Evolutionary conservation across 2,329 filamentous ascomycete genomes (phyloP), one percentile per base, ranked within the genome.

Genomic region (Aurifilum marmelostoma): DNA sequence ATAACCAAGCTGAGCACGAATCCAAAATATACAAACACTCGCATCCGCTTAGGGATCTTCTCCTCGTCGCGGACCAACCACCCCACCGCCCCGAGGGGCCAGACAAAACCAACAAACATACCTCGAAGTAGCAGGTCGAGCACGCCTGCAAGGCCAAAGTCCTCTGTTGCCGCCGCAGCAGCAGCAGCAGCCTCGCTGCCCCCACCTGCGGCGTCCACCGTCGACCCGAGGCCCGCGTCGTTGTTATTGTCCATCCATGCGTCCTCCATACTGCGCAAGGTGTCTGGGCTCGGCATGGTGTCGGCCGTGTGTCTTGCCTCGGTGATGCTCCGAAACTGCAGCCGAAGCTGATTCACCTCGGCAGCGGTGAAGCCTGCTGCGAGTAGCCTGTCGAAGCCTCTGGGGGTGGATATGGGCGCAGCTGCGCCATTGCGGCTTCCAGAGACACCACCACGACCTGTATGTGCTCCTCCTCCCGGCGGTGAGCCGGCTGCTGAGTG

Each of bases 41-140:
- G 90, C 83, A 93, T 92, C 75, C 94, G 85, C 76, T 91, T 89
- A 71, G 90, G 92, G 88, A 94, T 97, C 70, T 98, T 89, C 0
- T 92, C 94, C 69, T 96, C 92, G 79, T 97, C 93, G 70, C 94
- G 85, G 73, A 95, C 86, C 63, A 97, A 82, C 93, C 94, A 97
- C 65, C 91, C 89, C 68, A 95, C 83, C 75, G 92, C 94, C 0
- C 93, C 95, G 12, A 98, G 80, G 4, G 96, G 96, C 88, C 95
- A 98, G 78, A 99, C 92, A 83, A 98, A 99, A 0, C 96, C 96
- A 75, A 96, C 92, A 69, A 97, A 83, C 79, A 96, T 93, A 5
- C 94, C 96, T 80, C 91, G 92, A 69, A 98, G 84, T 82, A 97
- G 88, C 75, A 97, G 91, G 76, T 98, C 95, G 59, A 97, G 82